Evolutionary conservation across 371 early-diverging fungal genomes (phyloP), one percentile per base, ranked within the genome.

Genomic region (Amoeboaphelidium protococcarum): DNA sequence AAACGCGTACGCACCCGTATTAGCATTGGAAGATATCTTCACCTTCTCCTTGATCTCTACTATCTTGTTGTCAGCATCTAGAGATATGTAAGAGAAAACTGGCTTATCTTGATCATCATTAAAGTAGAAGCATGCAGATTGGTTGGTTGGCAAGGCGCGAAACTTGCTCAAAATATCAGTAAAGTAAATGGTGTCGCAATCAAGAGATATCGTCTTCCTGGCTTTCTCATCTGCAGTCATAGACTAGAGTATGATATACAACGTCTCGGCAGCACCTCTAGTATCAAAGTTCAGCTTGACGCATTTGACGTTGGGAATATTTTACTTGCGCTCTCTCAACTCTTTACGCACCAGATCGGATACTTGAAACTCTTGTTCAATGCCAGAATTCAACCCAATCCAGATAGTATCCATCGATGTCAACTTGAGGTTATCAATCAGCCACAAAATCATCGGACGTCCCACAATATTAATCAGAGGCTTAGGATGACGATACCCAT

Each of bases 401-500:
- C 6, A 31, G 37, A 31, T 31, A 16, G 37, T 31, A 31, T 31
- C 37, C 16, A 16, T 16, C 6, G n/a, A 23, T 21, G 50, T 50
- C 47, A 2, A 47, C 46, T 26, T 47, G 25, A 13, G 25, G 26
- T 51, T 50, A 44, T 51, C 41, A 50, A 51, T 40, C 23, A 51
- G 42, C 24, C 23, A 23, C 23, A 41, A 23, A 24, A 51, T 24
- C 52, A 51, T 51, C 2, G 52, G 52, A 26, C 25, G 19, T 22
- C 52, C 52, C n/a, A 21, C 19, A n/a, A 51, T 44, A 13, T 40
- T 13, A 23, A 51, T 51, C n/a, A 51, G 41, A 10, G 52, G 52
- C 42, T 51, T 51, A 2, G 52, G 52, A 45, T 51, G 41, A 21
- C 43, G 46, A 41, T 51, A 51, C 10, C 52, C 52, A 13, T 40